phyloP scores from a whole-genome alignment of 306 rosid genomes.

The Vicia faba region DNA sequence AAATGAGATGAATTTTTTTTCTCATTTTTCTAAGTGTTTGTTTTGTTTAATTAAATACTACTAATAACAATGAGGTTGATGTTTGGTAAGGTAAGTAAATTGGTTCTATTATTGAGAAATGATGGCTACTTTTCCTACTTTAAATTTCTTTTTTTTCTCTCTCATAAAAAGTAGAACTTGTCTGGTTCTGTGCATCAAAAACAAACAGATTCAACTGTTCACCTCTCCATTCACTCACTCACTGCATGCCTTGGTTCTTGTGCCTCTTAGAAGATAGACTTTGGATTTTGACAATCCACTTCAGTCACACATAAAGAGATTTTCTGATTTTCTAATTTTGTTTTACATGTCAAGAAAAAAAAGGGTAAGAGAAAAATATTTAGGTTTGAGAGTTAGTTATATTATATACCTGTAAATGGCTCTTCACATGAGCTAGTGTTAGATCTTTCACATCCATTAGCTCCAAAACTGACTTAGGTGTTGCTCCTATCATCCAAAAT shows the following conservation, averaged over 20 bases:
- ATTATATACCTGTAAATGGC: slow-evolving; percentile 87
- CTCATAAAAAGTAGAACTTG: slow-evolving; percentile 74
- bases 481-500: slow-evolving; percentile 64
- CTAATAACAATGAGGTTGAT: slow-evolving; percentile 62
- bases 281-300: slow-evolving; percentile 38
- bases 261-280: slow-evolving; percentile 45
- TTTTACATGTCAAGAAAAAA: slow-evolving; percentile 21
- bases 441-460: slow-evolving; percentile 98
- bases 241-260: slow-evolving; percentile 62
- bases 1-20: slow-evolving; percentile 46
- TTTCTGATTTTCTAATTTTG: slow-evolving; percentile 13
- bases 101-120: slow-evolving; percentile 94
- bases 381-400: not conserved
- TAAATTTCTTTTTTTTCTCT: slow-evolving; percentile 35
- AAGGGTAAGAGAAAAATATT: not conserved
- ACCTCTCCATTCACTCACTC: slow-evolving; percentile 48
- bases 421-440: slow-evolving; percentile 94
- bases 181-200: slow-evolving; percentile 62
- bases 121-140: slow-evolving; percentile 70
- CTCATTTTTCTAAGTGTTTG: slow-evolving; percentile 30
- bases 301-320: slow-evolving; percentile 42
- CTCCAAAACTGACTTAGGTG: slow-evolving; percentile 89
- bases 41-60: slow-evolving; percentile 34
- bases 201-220: slow-evolving; percentile 54
- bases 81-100: slow-evolving; percentile 83